Conservation (phyloP, 495 filamentous ascomycete genomes). For the Annulohypoxylon nitens region DNA sequence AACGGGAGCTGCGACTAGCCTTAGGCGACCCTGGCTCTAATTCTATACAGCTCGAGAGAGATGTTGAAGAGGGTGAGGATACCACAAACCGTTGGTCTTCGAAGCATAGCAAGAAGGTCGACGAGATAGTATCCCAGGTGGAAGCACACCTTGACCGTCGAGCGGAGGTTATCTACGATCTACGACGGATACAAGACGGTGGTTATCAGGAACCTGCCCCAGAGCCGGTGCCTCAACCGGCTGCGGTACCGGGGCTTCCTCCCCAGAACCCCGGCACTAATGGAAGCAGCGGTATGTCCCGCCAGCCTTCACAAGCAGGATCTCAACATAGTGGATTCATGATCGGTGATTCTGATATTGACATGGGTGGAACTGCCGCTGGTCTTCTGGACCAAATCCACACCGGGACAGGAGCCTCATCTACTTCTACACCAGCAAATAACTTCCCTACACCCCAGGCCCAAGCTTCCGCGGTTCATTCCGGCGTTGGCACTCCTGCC, state of each 20-base stretch:
- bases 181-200: conserved; percentile 75
- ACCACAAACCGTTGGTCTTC: conserved; percentile 55
- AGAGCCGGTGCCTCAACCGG: conserved; percentile 54
- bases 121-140: conserved; percentile 71
- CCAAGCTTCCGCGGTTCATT: conserved; percentile 57
- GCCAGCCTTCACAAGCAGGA: conserved; percentile 61
- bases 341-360: conserved; percentile 70
- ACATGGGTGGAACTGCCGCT: conserved; percentile 74
- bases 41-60: conserved; percentile 74
- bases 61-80: conserved; percentile 67
- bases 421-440: conserved; percentile 63
- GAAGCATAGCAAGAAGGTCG: conserved; percentile 66
- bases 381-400: conserved; percentile 75
- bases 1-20: conserved; percentile 70
- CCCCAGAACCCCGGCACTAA: conserved; percentile 36
- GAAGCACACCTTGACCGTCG: conserved; percentile 68
- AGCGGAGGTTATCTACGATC: conserved; percentile 69
- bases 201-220: conserved; percentile 72
- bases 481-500: conserved; percentile 63
- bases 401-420: conserved; percentile 65
- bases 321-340: conserved; percentile 66
- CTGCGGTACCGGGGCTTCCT: conserved; percentile 26
- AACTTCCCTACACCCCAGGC: conserved; percentile 62
- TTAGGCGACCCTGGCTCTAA: conserved; percentile 69
- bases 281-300: conserved; percentile 53